Evolutionary conservation across 176 grass and related monocot species (phyloP), one percentile per base, ranked within the genome.

Genomic region (Chloris gayana): DNA sequence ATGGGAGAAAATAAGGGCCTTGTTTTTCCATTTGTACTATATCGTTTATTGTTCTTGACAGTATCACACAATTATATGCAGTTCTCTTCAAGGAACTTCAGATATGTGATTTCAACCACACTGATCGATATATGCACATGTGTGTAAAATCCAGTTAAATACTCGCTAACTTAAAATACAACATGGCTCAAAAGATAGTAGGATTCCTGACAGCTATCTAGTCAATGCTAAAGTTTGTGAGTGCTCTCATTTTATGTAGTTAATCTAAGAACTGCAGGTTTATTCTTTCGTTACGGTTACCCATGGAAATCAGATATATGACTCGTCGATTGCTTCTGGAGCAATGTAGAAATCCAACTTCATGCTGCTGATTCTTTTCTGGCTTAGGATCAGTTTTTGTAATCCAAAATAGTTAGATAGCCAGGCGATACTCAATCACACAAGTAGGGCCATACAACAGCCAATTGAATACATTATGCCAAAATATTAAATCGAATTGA

Each of bases 191-290:
- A n/a, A 56, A 56, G 19, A 56, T 58, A 58, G 1, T 54, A 22
- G 18, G 14, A 17, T 49, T 50, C 14, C 14, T 50, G 14, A 18
- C 15, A 15, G 14, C 15, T 5, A 50, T 1, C 15, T 18, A 50
- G 14, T 50, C 14, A 11, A 4, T 50, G 14, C 47, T 50, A 25
- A 9, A 44, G 15, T 62, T 38, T 11, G 34, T 51, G 21, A 24
- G 13, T 38, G 51, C 57, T 84, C 47, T 80, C 60, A 85, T 86
- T 80, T 73, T 80, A 86, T 86, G 84, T 86, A 35, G 76, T 46
- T 32, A 56, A 8, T 2, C 54, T 18, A 29, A 4, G 12, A 29
- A 72, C 70, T 64, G 3, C 13, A 3, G 30, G 26, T 24, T 70
- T 60, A 2, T 61, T 61, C 2, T 19, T 25, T 59, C 68, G 3